phyloP scores from a whole-genome alignment of 805 yeast species.

The Ogataea zsoltii region DNA sequence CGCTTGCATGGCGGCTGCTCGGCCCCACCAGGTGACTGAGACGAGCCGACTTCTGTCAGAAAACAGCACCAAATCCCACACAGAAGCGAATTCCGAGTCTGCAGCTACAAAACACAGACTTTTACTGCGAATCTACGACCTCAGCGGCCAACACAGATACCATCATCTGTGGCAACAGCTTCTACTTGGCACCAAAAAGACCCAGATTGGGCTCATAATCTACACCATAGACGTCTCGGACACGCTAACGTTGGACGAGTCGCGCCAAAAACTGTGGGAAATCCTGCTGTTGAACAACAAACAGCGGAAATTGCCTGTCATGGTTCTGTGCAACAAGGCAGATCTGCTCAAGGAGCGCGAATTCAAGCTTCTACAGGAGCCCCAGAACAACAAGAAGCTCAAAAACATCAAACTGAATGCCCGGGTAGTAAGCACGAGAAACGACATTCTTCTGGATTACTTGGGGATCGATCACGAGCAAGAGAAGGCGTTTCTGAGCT shows the following conservation, averaged over 20 bases:
- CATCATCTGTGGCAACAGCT: conserved; percentile 27
- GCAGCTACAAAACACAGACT: conserved; percentile 9
- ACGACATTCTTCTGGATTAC: conserved; percentile 19
- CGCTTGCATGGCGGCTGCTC: conserved; percentile 5
- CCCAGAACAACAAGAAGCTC: conserved; percentile 4
- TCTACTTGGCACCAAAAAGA: conserved; percentile 8
- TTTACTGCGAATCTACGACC: conserved; percentile 27
- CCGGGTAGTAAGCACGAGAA: conserved; percentile 8
- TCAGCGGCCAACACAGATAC: conserved; percentile 33
- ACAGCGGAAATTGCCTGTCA: conserved; percentile 22
- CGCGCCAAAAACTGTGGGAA: conserved; percentile 24
- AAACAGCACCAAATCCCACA: background rate
- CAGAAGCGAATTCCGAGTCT: background rate
- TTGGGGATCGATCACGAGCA: conserved; percentile 18
- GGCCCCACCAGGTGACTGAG: conserved; percentile 1
- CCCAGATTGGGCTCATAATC: conserved; percentile 24
- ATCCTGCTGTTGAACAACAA: conserved; percentile 22
- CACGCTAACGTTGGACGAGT: conserved; percentile 24
- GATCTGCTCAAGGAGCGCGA: conserved; percentile 27
- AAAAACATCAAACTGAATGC: conserved; percentile 12
- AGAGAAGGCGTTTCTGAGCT: conserved; percentile 1
- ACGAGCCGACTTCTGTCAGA: background rate
- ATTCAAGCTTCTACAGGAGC: conserved; percentile 8
- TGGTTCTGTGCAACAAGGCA: conserved; percentile 33
- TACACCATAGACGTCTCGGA: conserved; percentile 34